Conservation (phyloP, 176 grass and related monocot species). For the Leersia perrieri region DNA sequence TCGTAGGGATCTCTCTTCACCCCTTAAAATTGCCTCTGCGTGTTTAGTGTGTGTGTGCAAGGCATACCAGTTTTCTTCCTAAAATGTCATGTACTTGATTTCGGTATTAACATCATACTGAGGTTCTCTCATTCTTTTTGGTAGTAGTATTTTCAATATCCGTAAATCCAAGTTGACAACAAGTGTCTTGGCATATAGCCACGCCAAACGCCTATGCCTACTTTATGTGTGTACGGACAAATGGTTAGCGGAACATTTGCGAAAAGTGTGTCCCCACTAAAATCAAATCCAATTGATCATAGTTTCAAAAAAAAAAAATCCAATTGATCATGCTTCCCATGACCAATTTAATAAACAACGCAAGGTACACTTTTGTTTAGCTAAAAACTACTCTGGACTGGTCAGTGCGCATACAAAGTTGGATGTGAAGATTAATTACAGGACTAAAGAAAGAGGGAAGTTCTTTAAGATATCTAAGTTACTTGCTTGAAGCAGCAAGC, state of each 20-base stretch:
- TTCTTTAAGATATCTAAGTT: not conserved
- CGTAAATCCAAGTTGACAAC: too few relatives aligned
- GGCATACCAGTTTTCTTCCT: not conserved
- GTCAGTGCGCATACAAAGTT: not conserved
- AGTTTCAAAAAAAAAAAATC: too few relatives aligned
- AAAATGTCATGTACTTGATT: not conserved
- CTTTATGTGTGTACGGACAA: not conserved
- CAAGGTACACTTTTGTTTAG: not conserved
- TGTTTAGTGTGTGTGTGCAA: not conserved
- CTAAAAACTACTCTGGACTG: not conserved
- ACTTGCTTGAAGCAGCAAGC: not conserved
- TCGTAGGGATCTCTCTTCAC: slow-evolving; percentile 25
- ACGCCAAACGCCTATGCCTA: too few relatives aligned
- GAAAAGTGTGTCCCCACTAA: not conserved
- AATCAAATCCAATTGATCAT: not conserved
- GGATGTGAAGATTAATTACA: not conserved
- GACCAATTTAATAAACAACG: not conserved
- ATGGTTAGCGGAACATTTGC: not conserved
- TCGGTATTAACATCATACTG: not conserved
- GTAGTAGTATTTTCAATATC: too few relatives aligned
- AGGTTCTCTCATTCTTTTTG: not conserved
- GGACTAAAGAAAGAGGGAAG: not conserved
- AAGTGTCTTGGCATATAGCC: too few relatives aligned
- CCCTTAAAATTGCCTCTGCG: not conserved
- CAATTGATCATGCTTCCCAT: not conserved